These are phyloP conservation scores for Xylaria palmicola DNA, from an alignment of 495 filamentous ascomycete genomes.

Conservation along the genomic window DNA sequence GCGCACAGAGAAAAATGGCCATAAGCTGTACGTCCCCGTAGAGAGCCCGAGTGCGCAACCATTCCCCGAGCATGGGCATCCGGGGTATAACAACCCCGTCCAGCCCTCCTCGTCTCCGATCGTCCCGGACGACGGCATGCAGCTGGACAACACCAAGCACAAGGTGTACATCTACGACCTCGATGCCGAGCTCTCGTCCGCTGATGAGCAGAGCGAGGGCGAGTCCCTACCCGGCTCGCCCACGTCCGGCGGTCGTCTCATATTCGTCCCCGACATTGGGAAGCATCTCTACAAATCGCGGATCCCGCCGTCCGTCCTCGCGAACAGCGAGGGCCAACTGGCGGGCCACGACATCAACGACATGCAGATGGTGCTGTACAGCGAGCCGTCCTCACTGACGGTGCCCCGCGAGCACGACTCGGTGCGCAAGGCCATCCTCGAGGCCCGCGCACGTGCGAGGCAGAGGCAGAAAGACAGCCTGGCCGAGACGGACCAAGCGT, in stretches of 20 bases:
- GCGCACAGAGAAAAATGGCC: conserved; percentile 50
- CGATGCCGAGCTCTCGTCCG: conserved; percentile 77
- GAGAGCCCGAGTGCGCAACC: conserved; percentile 35
- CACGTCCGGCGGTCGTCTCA: conserved; percentile 43
- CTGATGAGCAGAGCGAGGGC: conserved; percentile 43
- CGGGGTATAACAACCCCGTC: not conserved
- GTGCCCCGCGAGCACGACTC: conserved; percentile 75
- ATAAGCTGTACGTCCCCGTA: conserved; percentile 57
- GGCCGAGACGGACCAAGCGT: conserved; percentile 1
- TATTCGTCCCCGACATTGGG: conserved; percentile 83
- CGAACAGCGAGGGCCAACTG: conserved; percentile 45
- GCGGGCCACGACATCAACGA: conserved; percentile 39
- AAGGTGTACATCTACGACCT: conserved; percentile 89
- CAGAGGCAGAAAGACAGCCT: conserved; percentile 39
- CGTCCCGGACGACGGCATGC: conserved; percentile 63
- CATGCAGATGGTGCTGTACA: conserved; percentile 79
- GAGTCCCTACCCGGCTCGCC: conserved; percentile 36
- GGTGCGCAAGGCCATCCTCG: conserved; percentile 82
- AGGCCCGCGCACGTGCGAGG: conserved; percentile 67
- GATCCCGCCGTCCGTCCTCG: conserved; percentile 66
- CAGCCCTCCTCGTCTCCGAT: not conserved
- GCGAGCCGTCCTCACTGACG: conserved; percentile 70
- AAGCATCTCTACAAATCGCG: conserved; percentile 61
- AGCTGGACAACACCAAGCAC: conserved; percentile 82
- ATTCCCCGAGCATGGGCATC: conserved; percentile 7